Evolutionary conservation across 768 basidiomycete species (phyloP), one percentile per base, ranked within the genome.

Genomic region (Lepiota venenata): DNA sequence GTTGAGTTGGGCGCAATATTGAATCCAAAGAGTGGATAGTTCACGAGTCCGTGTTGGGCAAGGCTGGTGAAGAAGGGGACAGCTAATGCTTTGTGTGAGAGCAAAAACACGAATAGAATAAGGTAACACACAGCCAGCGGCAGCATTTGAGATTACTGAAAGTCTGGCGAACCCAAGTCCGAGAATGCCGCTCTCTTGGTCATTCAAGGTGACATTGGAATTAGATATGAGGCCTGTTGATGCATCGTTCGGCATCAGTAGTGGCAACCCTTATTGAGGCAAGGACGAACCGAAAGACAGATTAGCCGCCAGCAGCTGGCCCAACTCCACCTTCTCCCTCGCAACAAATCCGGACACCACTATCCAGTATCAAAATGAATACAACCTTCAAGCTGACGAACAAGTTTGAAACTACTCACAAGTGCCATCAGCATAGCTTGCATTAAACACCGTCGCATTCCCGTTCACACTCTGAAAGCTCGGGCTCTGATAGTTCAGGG

Each of bases 21-120:
- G 22, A 92, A 60, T n/a, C 85, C 87, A 60, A 91, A 91, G 8
- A 92, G 62, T 1, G 90, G 90, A 63, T 90, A 92, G 32, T 82
- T 80, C 44, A 91, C 68, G 27, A 78, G 68, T 15, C 88, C 89
- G 57, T 78, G 74, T 55, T 83, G 74, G 7, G 85, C 82, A 47
- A 91, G 71, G 18, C 68, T 77, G 3, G 80, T 71, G 43, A 91
- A 76, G 70, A 91, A 87, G 0, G 90, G 85, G 0, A 81, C 79
- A 1, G 85, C 88, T 91, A 51, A 29, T n/a, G 10, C 42, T 42
- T 8, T 27, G 18, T 21, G 10, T 27, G 43, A 55, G 15, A 56
- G 35, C 37, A 27, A 8, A 36, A 29, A 37, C 42, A 25, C 39
- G 7, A 15, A 49, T 41, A 25, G 4, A 56, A 25, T 20, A 41